phyloP scores from a whole-genome alignment of 2,329 filamentous ascomycete genomes.

The Rutstroemia sp. region DNA sequence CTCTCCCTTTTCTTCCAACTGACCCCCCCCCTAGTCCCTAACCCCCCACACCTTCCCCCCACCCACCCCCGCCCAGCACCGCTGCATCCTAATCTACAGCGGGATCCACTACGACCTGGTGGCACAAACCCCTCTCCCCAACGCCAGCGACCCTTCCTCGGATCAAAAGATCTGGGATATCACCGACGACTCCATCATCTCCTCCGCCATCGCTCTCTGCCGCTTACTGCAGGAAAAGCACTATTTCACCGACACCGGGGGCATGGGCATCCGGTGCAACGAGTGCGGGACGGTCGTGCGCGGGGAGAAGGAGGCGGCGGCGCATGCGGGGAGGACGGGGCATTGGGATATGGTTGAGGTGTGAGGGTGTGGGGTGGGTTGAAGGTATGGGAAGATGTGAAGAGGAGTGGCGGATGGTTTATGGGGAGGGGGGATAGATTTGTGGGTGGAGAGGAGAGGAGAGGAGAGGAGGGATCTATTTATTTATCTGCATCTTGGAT shows the following conservation, averaged over 20 bases:
- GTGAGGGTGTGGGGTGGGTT: no score
- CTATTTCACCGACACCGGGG: constrained; percentile 84
- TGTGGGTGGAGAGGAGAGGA: no score
- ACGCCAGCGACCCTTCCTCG: constrained; percentile 54
- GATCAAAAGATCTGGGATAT: constrained; percentile 58
- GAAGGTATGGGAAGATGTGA: no score
- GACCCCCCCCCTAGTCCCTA: constrained; percentile 34
- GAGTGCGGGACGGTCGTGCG: constrained; percentile 61
- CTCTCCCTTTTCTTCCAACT: no score
- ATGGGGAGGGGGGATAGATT: no score
- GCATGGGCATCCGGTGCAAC: constrained; percentile 73
- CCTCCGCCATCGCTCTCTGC: constrained; percentile 58
- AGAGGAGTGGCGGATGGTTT: no score
- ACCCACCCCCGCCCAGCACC: constrained; percentile 26
- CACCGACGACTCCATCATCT: constrained; percentile 59
- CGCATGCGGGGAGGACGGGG: constrained; percentile 55
- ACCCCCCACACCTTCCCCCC: constrained; percentile 74
- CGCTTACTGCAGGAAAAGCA: constrained; percentile 60
- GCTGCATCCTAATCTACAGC: constrained; percentile 80
- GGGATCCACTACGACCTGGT: constrained; percentile 91
- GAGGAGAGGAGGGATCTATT: no score
- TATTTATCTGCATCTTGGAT: no score
- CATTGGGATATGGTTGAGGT: constrained; percentile 52
- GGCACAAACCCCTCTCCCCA: constrained; percentile 60
- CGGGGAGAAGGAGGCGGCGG: constrained; percentile 54